phyloP scores from a whole-genome alignment of 345 rosid species.

The Erysimum cheiranthoides region DNA sequence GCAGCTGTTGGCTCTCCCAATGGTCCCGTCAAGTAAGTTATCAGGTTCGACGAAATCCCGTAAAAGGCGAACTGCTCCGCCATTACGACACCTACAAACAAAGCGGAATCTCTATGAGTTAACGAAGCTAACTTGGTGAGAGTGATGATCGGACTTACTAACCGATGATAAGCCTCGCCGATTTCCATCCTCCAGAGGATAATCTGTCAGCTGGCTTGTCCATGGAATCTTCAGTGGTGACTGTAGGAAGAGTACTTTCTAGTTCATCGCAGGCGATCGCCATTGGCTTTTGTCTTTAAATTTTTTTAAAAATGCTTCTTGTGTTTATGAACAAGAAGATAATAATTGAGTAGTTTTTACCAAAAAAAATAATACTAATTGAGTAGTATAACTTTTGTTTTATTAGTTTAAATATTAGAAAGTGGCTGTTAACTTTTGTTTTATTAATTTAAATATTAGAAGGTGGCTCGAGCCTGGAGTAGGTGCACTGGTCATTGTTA shows the following conservation, averaged over 20 bases:
- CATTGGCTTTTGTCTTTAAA: not conserved
- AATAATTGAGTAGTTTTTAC: not conserved
- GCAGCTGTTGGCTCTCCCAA: conserved; percentile 62
- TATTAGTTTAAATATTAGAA: no score
- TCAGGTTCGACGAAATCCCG: conserved; percentile 57
- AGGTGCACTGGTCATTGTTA: not conserved
- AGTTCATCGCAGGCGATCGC: conserved; percentile 8
- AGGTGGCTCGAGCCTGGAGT: not conserved
- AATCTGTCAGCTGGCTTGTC: not conserved
- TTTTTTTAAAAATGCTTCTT: no score
- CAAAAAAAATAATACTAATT: no score
- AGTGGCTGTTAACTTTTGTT: no score
- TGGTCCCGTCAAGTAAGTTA: conserved; percentile 68
- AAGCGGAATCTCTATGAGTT: no score
- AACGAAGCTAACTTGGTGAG: no score
- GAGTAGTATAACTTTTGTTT: no score
- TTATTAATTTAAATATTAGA: not conserved
- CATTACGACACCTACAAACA: conserved; percentile 49
- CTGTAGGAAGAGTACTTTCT: not conserved
- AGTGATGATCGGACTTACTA: not conserved
- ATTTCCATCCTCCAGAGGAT: conserved; percentile 54
- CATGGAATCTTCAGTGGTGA: not conserved
- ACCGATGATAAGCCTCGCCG: conserved; percentile 51
- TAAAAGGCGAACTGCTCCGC: conserved; percentile 60
- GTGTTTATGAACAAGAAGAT: not conserved